Evolutionary conservation across 129 eudicot genomes (phyloP), one percentile per base, ranked within the genome.

Genomic region (Logfia minima): DNA sequence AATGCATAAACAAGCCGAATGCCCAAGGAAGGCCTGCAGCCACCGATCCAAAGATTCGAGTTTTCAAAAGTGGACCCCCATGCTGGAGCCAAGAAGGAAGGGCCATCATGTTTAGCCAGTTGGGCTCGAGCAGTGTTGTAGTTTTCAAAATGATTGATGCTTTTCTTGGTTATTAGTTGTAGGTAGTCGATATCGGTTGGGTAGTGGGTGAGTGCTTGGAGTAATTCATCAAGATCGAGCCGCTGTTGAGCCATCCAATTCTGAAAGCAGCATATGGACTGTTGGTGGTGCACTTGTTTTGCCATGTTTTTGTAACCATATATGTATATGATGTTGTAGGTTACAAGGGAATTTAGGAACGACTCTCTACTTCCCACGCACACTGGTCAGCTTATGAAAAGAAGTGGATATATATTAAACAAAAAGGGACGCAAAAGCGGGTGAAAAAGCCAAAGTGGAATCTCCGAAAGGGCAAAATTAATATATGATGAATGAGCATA

Each of bases 11-110:
- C 78, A 19, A 84, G 74, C 23, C 82, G 70, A 7, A 84, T 72
- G 23, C 26, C 48, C 24, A 80, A 13, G 0, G 87, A 48, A 17
- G 87, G 84, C 73, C 87, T 71, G 62, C 84, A 84, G 8, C 87
- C 87, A 43, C 82, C 87, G 5, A 84, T 71, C 87, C 84, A 84
- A n/a, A 80, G 82, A 32, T 66, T 72, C 28, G 88, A 83, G 74
- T 82, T 85, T 56, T 82, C 88, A 13, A 82, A 79, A 2, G 86
- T 75, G 51, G 77, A 59, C 22, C 88, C 85, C 88, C 88, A 84
- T 0, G 79, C 5, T 4, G 91, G 91, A 14, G 85, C 77, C 52
- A 87, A 9, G 41, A 79, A 79, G 16, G 85, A 72, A 6, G 85
- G 71, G 4, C 79, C 81, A 16, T 87, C 79, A 56, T 76, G 85